Conservation (phyloP, 78 protist genomes). For the Isochrysis galbana region DNA sequence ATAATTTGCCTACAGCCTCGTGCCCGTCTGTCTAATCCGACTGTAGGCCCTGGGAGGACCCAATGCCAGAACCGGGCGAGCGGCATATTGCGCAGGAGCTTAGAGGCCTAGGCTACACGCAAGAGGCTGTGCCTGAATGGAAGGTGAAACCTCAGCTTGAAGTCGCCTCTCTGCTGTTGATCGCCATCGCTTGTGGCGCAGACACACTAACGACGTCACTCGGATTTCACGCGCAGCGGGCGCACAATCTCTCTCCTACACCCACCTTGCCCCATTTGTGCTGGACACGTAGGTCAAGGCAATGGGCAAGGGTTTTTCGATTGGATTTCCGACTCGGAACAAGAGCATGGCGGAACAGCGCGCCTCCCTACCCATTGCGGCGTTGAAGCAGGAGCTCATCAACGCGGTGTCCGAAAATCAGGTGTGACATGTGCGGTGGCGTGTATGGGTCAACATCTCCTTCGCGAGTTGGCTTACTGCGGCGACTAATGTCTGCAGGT, state of each 20-base stretch:
- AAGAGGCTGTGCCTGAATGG: constrained; percentile 77
- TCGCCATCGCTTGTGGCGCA: too few relatives aligned
- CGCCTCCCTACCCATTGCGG: constrained; percentile 63
- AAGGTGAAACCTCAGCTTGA: constrained; percentile 19
- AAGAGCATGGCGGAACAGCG: constrained; percentile 64
- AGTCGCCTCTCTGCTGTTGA: too few relatives aligned
- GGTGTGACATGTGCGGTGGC: neutral
- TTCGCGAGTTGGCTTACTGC: too few relatives aligned
- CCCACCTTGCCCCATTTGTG: too few relatives aligned
- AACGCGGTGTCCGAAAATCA: constrained; percentile 84
- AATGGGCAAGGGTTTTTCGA: constrained; percentile 15
- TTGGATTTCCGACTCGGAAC: constrained; percentile 27
- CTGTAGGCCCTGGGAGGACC: constrained; percentile 74
- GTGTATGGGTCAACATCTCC: neutral
- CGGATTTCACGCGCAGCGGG: too few relatives aligned
- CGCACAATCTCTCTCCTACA: too few relatives aligned
- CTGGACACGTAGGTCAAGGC: constrained; percentile 35
- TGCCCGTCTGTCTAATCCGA: too few relatives aligned
- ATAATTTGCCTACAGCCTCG: too few relatives aligned
- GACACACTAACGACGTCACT: too few relatives aligned
- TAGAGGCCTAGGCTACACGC: constrained; percentile 42
- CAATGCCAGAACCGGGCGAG: constrained; percentile 68
- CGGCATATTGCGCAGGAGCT: constrained; percentile 79
- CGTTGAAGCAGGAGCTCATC: constrained; percentile 48
- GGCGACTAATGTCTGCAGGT: too few relatives aligned